These are phyloP conservation scores for Colletotrichum godetiae DNA, from an alignment of 2,329 filamentous ascomycete genomes.

Conservation along the genomic window DNA sequence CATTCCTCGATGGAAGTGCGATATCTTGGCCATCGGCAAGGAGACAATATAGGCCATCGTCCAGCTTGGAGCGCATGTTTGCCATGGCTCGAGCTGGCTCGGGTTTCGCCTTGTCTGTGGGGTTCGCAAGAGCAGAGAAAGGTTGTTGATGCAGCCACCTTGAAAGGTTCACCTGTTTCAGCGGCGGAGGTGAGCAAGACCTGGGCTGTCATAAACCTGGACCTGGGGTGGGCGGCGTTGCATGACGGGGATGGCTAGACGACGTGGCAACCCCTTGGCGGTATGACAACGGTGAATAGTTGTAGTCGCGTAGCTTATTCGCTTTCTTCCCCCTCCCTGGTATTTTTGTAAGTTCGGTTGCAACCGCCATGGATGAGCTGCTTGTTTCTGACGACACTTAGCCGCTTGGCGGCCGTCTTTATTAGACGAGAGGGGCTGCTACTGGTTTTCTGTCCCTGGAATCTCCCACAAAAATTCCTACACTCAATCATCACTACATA, in stretches of 20 bases:
- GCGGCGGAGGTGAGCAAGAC: background rate
- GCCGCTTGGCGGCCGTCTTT: conserved; percentile 14
- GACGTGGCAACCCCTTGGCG: conserved; percentile 10
- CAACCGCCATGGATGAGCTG: background rate
- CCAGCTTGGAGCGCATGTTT: conserved; percentile 18
- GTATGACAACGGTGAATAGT: conserved; percentile 4
- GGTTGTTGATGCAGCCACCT: background rate
- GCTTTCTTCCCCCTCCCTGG: background rate
- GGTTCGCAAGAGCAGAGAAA: background rate
- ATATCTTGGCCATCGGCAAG: background rate
- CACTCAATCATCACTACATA: background rate
- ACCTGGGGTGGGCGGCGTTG: background rate
- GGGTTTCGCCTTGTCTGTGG: conserved; percentile 6
- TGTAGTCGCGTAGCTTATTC: background rate
- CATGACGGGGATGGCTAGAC: conserved; percentile 29
- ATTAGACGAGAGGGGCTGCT: conserved; percentile 16
- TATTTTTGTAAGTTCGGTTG: conserved; percentile 19
- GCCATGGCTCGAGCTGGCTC: background rate
- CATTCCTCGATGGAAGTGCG: background rate
- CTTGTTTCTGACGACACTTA: background rate
- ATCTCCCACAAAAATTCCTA: background rate
- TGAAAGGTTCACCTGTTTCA: conserved; percentile 15
- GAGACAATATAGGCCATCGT: background rate
- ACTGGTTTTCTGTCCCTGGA: background rate
- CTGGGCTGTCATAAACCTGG: background rate